phyloP scores from a whole-genome alignment of 208 protist species.

The Histomonas meleagridis region DNA sequence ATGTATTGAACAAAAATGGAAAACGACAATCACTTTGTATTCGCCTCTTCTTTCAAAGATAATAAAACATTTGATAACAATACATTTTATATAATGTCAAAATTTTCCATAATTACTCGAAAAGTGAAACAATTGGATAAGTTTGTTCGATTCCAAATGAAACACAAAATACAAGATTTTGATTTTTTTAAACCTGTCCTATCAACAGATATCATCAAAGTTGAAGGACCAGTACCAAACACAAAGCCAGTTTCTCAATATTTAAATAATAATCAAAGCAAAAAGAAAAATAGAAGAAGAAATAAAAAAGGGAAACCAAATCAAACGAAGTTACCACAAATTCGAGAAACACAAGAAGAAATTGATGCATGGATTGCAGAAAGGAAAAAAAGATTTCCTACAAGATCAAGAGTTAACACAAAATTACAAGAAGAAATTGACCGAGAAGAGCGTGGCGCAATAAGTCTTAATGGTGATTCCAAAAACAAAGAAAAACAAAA shows the following conservation, averaged over 20 bases:
- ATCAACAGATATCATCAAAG: conserved; percentile 17
- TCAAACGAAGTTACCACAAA: not conserved
- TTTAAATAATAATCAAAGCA: not conserved
- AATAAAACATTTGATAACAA: too few species aligned
- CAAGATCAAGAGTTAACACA: not conserved
- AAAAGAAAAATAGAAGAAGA: not conserved
- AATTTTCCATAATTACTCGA: too few species aligned
- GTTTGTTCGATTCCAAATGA: too few species aligned
- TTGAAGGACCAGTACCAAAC: not conserved
- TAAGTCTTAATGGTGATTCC: not conserved
- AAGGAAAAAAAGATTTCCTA: conserved; percentile 16
- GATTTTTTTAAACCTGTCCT: not conserved
- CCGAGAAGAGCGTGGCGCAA: not conserved
- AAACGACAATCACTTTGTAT: too few species aligned
- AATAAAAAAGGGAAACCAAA: not conserved
- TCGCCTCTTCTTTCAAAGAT: too few species aligned
- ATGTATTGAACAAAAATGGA: too few species aligned
- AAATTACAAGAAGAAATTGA: not conserved
- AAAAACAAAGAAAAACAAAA: not conserved
- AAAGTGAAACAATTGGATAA: too few species aligned
- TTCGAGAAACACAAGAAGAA: conserved; percentile 27
- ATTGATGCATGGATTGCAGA: conserved; percentile 35
- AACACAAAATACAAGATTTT: not conserved
- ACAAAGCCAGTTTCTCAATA: not conserved
- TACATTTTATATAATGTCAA: too few species aligned